Evolutionary conservation across 768 basidiomycete species (phyloP).

Genomic region (Calocera cornea): DNA sequence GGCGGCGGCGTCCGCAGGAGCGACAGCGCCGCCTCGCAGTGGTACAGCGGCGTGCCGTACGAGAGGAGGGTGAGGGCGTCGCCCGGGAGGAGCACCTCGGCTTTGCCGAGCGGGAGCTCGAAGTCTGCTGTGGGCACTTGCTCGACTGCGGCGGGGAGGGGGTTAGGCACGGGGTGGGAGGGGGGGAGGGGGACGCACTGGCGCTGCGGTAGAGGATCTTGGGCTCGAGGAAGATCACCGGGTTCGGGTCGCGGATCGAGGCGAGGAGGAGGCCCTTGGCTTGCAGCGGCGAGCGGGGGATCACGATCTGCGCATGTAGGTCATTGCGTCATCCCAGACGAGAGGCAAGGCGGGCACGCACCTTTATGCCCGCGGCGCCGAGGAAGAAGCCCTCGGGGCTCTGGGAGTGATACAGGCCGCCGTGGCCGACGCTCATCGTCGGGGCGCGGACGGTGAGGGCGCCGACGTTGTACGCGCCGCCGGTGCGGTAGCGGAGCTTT

Average conservation of each 20-base stretch:
- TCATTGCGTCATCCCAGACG: neutral
- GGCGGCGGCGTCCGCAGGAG: constrained; percentile 55
- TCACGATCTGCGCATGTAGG: constrained; percentile 41
- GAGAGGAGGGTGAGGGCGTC: constrained; percentile 78
- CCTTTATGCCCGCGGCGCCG: constrained; percentile 81
- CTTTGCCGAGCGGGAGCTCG: constrained; percentile 65
- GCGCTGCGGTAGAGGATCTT: constrained; percentile 86
- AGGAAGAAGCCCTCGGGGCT: constrained; percentile 92
- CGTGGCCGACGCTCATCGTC: constrained; percentile 75
- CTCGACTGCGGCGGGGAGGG: constrained; percentile 49
- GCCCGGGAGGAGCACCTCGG: constrained; percentile 61
- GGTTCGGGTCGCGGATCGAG: constrained; percentile 84
- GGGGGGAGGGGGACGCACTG: constrained; percentile 28
- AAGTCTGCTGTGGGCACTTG: constrained; percentile 87
- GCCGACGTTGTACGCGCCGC: constrained; percentile 65
- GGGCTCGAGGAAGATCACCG: constrained; percentile 91
- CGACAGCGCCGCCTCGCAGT: constrained; percentile 71
- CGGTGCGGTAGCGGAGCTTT: constrained; percentile 81
- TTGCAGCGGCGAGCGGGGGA: constrained; percentile 87
- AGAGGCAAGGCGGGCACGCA: constrained; percentile 18
- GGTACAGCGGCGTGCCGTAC: constrained; percentile 89
- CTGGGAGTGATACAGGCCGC: constrained; percentile 87
- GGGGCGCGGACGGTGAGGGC: constrained; percentile 21
- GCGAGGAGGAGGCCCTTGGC: constrained; percentile 84
- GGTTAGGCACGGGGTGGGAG: neutral